Percentiles rank a stretch among this genome's conserved stretches.
These are phyloP conservation scores for Citrus hindsii DNA, from an alignment of 345 rosid genomes.

Conservation along the genomic window DNA sequence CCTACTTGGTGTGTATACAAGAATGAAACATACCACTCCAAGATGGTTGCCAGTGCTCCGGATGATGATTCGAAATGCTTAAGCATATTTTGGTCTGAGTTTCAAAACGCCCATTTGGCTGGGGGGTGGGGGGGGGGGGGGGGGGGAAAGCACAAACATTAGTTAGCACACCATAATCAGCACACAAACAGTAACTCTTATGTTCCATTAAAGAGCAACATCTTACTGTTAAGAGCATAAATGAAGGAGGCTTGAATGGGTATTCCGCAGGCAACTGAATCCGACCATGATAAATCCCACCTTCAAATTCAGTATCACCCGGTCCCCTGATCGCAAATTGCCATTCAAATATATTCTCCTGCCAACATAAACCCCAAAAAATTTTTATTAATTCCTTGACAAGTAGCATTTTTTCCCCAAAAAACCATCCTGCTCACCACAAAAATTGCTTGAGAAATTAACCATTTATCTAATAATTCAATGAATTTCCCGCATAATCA, in stretches of 20 bases:
- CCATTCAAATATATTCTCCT: conserved; percentile 99
- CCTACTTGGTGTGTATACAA: not conserved
- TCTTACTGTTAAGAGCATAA: conserved; percentile 78
- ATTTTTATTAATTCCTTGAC: no score
- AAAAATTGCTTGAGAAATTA: not conserved
- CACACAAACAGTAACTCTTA: not conserved
- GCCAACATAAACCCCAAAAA: conserved; percentile 6
- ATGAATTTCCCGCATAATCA: not conserved
- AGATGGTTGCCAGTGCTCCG: conserved; percentile 99
- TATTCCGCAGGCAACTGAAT: conserved; percentile 94
- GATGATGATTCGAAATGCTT: conserved; percentile 96
- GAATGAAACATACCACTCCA: conserved; percentile 68
- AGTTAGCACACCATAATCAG: conserved; percentile 10
- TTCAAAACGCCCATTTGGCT: conserved; percentile 96
- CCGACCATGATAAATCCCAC: conserved; percentile 97
- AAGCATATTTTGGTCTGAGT: conserved; percentile 92
- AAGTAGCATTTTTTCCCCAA: no score
- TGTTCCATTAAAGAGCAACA: not conserved
- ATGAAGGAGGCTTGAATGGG: conserved; percentile 98
- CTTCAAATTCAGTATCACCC: conserved; percentile 77
- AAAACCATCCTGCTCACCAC: not conserved
- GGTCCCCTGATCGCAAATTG: conserved; percentile 97
- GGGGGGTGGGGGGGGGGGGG: fast-evolving
- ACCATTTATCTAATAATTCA: not conserved
- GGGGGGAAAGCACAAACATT: conserved; percentile 8